Evolutionary conservation across 2,329 filamentous ascomycete species (phyloP).

Genomic region (Colletotrichum sp.): DNA sequence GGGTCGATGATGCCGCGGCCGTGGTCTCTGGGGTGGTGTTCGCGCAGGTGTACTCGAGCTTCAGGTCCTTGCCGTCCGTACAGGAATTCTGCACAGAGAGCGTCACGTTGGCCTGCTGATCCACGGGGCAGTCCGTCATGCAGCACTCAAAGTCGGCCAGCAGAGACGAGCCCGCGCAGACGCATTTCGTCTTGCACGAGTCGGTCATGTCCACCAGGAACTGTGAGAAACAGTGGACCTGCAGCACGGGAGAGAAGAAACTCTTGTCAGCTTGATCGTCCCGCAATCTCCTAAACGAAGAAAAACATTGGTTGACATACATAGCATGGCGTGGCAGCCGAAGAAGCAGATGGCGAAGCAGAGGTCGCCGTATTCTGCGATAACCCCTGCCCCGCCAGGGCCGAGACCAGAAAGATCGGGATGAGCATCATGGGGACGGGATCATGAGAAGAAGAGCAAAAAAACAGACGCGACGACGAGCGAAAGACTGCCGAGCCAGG

Average conservation of each 20-base stretch:
- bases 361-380: not conserved
- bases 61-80: not conserved
- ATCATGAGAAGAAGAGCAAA: not conserved
- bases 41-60: not conserved
- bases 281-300: not conserved
- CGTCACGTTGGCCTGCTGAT: not conserved
- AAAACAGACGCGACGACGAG: not conserved
- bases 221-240: not conserved
- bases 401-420: not conserved
- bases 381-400: not conserved
- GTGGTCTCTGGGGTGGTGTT: conserved; percentile 31
- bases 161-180: not conserved
- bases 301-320: not conserved
- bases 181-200: not conserved
- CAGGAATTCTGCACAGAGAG: not conserved
- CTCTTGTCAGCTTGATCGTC: not conserved
- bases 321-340: not conserved
- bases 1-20: conserved; percentile 29
- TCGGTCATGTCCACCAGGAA: not conserved
- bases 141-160: not conserved
- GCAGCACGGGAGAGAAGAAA: not conserved
- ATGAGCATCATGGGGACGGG: not conserved
- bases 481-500: not conserved
- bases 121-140: not conserved
- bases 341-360: not conserved